Evolutionary conservation across 2,329 filamentous ascomycete genomes (phyloP).

Genomic region (Ceratocystis eucalypticola): DNA sequence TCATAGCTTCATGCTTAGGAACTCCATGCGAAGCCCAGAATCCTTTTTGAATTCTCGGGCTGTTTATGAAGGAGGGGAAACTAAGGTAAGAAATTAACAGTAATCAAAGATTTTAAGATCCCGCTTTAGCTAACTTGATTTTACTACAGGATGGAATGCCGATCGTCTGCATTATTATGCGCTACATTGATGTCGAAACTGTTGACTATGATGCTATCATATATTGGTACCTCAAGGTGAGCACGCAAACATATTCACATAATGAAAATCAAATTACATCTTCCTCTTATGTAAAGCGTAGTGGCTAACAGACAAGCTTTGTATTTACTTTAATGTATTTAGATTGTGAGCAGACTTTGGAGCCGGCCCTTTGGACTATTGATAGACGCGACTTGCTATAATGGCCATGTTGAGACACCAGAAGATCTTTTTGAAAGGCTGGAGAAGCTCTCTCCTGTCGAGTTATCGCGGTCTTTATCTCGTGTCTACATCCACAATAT

Average conservation of each 20-base stretch:
- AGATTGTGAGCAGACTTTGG: slow-evolving; percentile 58
- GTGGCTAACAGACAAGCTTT: neutral
- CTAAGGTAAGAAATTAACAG: slow-evolving; percentile 35
- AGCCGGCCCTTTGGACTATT: slow-evolving; percentile 54
- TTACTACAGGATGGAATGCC: slow-evolving; percentile 45
- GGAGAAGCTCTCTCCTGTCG: slow-evolving; percentile 47
- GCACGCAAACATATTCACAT: slow-evolving; percentile 11
- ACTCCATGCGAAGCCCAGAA: slow-evolving; percentile 51
- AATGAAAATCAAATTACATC: neutral
- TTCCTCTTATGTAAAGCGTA: too few relatives aligned
- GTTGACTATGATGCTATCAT: slow-evolving; percentile 53
- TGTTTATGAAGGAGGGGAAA: slow-evolving; percentile 58
- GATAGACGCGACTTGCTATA: slow-evolving; percentile 57
- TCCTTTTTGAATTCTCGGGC: slow-evolving; percentile 50
- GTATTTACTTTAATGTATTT: neutral
- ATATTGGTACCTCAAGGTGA: slow-evolving; percentile 54
- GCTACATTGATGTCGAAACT: slow-evolving; percentile 51
- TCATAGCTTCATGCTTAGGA: slow-evolving; percentile 59
- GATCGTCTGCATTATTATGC: slow-evolving; percentile 54
- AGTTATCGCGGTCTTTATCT: slow-evolving; percentile 44
- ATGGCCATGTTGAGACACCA: slow-evolving; percentile 50
- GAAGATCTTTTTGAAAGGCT: slow-evolving; percentile 52
- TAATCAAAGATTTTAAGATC: neutral
- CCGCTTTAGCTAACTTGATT: neutral
- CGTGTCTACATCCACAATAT: slow-evolving; percentile 59